Conservation (phyloP, 1,284 basidiomycete species). For the Trichosporon faecale region DNA sequence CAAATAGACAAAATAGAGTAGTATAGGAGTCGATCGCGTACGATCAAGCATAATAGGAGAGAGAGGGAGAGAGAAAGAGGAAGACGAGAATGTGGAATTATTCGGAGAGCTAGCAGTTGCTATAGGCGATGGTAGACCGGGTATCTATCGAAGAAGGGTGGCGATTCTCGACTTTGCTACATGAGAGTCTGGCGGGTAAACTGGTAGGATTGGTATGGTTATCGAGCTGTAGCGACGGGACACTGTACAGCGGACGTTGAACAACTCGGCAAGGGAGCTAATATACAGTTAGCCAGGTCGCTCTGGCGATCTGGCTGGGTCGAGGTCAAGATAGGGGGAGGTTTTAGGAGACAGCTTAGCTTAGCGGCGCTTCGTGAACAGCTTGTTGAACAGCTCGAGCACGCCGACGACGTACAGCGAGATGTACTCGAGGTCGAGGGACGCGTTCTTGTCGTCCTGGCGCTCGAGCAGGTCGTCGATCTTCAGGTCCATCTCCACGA, state of each 20-base stretch:
- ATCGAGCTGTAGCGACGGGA: background rate
- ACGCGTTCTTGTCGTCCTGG: slow-evolving; percentile 98
- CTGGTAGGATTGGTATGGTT: background rate
- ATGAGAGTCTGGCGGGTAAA: background rate
- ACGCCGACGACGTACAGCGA: slow-evolving; percentile 96
- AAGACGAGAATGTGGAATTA: background rate
- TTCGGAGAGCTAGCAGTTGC: background rate
- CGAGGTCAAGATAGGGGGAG: background rate
- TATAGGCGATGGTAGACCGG: background rate
- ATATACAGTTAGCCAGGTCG: background rate
- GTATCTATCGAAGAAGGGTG: background rate
- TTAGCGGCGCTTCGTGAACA: slow-evolving; percentile 44
- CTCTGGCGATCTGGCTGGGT: background rate
- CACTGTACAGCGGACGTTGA: background rate
- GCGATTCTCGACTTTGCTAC: slow-evolving; percentile 3
- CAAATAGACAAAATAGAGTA: background rate
- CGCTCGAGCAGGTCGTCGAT: slow-evolving; percentile 98
- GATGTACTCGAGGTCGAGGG: slow-evolving; percentile 94
- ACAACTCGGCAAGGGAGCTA: background rate
- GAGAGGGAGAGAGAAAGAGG: background rate
- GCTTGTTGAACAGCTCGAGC: slow-evolving; percentile 83
- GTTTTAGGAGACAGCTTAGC: background rate
- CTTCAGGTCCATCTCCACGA: slow-evolving; percentile 99
- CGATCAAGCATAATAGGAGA: background rate
- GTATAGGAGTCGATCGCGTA: background rate